Evolutionary conservation across 345 rosid genomes (phyloP).

Genomic region (Mangifera indica): DNA sequence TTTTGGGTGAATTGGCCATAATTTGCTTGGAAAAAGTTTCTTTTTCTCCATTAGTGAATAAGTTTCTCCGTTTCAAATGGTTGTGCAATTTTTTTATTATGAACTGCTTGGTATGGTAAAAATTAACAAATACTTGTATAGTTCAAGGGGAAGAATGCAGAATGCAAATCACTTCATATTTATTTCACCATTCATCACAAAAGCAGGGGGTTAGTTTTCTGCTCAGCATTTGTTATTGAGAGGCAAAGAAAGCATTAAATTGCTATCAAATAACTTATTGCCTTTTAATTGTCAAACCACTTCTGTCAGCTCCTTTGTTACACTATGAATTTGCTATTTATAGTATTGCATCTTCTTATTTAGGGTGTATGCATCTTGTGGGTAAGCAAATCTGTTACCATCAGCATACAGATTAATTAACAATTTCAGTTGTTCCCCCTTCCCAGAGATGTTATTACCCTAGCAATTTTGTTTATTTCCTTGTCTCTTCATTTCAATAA

Average conservation of each 20-base stretch:
- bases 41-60: too few species aligned
- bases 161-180: too few species aligned
- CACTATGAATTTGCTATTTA: too few species aligned
- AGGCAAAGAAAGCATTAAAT: too few species aligned
- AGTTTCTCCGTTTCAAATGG: not conserved
- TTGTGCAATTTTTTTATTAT: not conserved
- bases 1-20: not conserved
- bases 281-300: not conserved
- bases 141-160: not conserved
- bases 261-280: too few species aligned
- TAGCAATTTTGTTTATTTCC: not conserved
- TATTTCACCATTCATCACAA: too few species aligned
- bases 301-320: too few species aligned
- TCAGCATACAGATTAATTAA: too few species aligned
- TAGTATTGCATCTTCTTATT: not conserved
- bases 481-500: not conserved
- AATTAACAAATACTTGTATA: not conserved
- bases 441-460: not conserved
- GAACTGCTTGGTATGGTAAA: not conserved
- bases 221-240: too few species aligned
- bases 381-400: not conserved
- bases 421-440: not conserved
- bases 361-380: not conserved
- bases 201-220: too few species aligned
- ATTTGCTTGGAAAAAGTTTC: too few species aligned